Base-by-base conservation (phyloP, 345 rosid genomes). In the Citrus medica region DNA sequence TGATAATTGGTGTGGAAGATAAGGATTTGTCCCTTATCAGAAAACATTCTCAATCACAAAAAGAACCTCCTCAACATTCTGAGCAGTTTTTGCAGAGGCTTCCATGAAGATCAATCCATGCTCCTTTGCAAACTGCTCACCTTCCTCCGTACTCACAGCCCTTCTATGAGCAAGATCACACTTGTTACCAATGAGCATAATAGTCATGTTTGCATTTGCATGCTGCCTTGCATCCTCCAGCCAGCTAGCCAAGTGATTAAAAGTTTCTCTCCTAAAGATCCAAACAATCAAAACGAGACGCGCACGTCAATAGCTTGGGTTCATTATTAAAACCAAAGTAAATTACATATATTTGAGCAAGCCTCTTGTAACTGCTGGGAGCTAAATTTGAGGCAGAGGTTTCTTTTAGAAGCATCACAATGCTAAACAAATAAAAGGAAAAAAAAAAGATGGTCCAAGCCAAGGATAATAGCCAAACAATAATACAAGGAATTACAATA, bases 21-120 rank as follows among this genome's bases (percentile, higher is more conserved):
- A n/a, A 8, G 30, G n/a, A 14, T 30, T 73, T 42, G 21, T 27
- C n/a, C n/a, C n/a, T n/a, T n/a, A n/a, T n/a, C 55, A 69, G 14
- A 27, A 58, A 63, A 53, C 38, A 30, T 38, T 19, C 32, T 67
- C 73, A 33, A 69, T 35, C 37, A 51, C 17, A 65, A 35, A 76
- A 25, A 76, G 22, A 71, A 93, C 99, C 94, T 96, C 98, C 79
- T 96, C 98, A 7, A 96, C 99, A 82, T 96, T 96, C 85, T 88
- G 97, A 79, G 99, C 97, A 82, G 99, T 94, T 82, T 94, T 96
- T 56, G 99, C 99, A 78, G 99, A 96, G 75, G 98, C 99, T 78
- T 96, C 99, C 98, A 94, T 96, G 85, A 96, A 96, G 63, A 96
- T 92, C 84, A 96, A 87, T 17, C 99, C 98, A 79, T 96, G 90